Evolutionary conservation across 148 eudicot genomes (phyloP).

Genomic region (Amaranthus palmeri): DNA sequence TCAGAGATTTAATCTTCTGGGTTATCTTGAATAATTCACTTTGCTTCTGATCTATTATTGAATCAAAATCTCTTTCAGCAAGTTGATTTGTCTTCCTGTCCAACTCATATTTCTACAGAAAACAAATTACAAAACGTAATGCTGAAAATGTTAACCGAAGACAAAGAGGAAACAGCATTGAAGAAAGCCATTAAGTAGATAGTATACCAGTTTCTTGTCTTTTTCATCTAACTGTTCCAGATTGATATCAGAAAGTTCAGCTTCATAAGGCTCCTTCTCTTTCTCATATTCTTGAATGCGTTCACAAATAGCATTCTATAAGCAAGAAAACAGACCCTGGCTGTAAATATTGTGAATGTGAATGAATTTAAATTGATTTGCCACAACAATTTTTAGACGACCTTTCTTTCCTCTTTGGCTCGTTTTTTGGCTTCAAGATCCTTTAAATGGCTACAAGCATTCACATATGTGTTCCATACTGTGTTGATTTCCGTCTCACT

Average conservation of each 20-base stretch:
- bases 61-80: conserved; percentile 44
- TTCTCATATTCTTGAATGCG: conserved; percentile 51
- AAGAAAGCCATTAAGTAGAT: not conserved
- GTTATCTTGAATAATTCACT: conserved; percentile 34
- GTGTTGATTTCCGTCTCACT: conserved; percentile 39
- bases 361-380: conserved; percentile 8
- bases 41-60: conserved; percentile 35
- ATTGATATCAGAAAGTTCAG: conserved; percentile 42
- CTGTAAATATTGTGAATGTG: not conserved
- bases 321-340: not conserved
- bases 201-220: conserved; percentile 59
- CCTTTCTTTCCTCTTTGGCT: conserved; percentile 63
- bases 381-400: conserved; percentile 16
- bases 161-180: not conserved
- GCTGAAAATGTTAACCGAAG: not conserved
- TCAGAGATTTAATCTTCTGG: conserved; percentile 50
- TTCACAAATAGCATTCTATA: conserved; percentile 43
- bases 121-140: conserved; percentile 8
- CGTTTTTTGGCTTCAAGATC: conserved; percentile 51
- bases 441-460: conserved; percentile 56
- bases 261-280: conserved; percentile 56
- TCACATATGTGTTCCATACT: conserved; percentile 39
- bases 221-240: conserved; percentile 53
- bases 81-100: conserved; percentile 62
- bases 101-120: conserved; percentile 50